Percentiles rank a stretch among this genome's conserved stretches.
Conservation (phyloP, 257 asterid species). For the Nicotiana noctiflora region DNA sequence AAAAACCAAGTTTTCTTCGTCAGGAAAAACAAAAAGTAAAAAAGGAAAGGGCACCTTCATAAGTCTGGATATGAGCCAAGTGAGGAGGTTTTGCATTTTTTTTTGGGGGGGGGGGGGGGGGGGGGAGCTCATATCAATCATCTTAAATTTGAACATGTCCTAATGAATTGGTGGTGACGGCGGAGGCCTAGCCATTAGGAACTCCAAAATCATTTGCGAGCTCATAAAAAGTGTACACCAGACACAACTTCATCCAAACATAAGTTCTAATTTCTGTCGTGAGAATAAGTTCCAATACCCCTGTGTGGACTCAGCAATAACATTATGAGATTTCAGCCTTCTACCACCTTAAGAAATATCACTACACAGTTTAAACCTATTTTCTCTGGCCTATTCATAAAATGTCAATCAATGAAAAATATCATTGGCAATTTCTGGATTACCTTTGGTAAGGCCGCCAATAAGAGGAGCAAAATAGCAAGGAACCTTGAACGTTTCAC, state of each 20-base stretch:
- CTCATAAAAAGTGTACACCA: background rate
- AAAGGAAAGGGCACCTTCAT: no score
- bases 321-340: background rate
- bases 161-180: no score
- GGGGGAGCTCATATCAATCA: no score
- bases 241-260: background rate
- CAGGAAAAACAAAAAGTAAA: no score
- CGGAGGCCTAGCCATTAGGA: background rate
- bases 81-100: no score
- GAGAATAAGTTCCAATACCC: background rate
- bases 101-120: no score
- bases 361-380: background rate
- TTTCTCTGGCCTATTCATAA: background rate
- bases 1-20: no score
- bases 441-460: conserved; percentile 68
- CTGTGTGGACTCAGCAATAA: background rate
- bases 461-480: conserved; percentile 57
- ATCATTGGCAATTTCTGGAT: background rate
- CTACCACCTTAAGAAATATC: background rate
- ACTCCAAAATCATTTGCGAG: background rate
- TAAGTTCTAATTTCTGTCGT: background rate
- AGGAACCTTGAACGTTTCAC: conserved; percentile 42
- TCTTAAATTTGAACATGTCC: no score
- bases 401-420: background rate
- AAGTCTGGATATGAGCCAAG: no score